Base-by-base conservation (phyloP, 495 filamentous ascomycete genomes). In the Neurospora hispaniola region DNA sequence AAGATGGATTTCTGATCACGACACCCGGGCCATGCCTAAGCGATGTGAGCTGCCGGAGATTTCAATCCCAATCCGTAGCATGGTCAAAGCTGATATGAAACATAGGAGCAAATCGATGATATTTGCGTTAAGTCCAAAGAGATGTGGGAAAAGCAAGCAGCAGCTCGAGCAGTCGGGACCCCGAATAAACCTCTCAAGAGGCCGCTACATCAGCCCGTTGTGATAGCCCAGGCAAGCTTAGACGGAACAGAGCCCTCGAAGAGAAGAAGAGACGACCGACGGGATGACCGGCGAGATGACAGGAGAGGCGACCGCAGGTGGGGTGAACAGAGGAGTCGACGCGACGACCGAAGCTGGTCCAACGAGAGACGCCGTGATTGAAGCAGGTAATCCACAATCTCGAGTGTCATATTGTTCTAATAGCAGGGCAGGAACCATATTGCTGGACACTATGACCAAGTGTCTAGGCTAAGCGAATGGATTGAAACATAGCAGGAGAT, bases 41-140 rank as follows among this genome's bases (percentile, higher is more conserved):
- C 77, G 86, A 88, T 81, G 86, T 87, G 80, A 85, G 85, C 75
- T 69, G 72, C 71, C 42, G 54, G 70, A 16, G 54, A 18, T 35
- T 7, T 18, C 23, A 16, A 27, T 35, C 7, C 14, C 54, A 66
- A 27, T 38, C 31, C 27, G 5, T 66, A 8, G 3, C 27, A 14
- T 16, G 12, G 31, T 18, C 23, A 66, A 38, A 8, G 23, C 27
- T 82, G 77, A 84, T 79, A 74, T 46, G 71, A 73, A 27, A 66
- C 38, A 23, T 75, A 88, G 86, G 85, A 87, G 79, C 86, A 88
- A 77, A 88, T 88, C 59, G 85, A 88, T 73, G 86, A 88, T 76
- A 87, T 88, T 38, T 88, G 86, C 77, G 70, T 82, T 46, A 87
- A 87, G 79, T 87, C 85, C 18, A 86, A 82, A 71, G 83, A 87